Evolutionary conservation across 2,329 filamentous ascomycete species (phyloP), one percentile per base, ranked within the genome.

Genomic region (Claviceps monticola): DNA sequence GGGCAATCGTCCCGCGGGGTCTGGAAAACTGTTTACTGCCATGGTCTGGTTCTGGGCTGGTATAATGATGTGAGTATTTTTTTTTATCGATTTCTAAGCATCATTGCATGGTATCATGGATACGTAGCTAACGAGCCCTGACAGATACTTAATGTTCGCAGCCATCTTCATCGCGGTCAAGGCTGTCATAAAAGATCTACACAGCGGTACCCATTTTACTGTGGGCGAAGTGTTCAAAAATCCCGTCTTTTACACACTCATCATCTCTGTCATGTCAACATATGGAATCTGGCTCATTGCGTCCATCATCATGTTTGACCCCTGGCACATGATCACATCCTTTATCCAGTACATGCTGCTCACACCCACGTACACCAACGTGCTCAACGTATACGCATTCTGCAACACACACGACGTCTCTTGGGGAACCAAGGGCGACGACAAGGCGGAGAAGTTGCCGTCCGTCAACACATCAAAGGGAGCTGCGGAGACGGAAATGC

Each of bases 11-110:
- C 93, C 93, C 7, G 86, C 94, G 61, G 94, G 94, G 47, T 95
- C 89, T 16, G 94, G 93, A 59, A 88, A 82, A 64, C 85, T 94
- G 57, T 98, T 98, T 70, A 86, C 93, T 74, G 86, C 86, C 49
- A 96, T 96, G 87, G 88, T 96, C n/a, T 84, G 89, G 68, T 98
- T 98, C 75, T 98, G 93, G 94, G 88, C 83, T 44, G 75, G 87
- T 55, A 91, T 98, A 64, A 98, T 98, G 87, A 74, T 88, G 76
- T 88, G 77, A 70, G 82, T 74, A 14, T 16, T 23, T 14, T 16
- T 23, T 14, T 26, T n/a, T 34, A 17, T 19, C n/a, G 11, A 42
- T n/a, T 17, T 21, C 5, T 7, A 2, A 8, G 26, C 7, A 8
- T 29, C 26, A 29, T 29, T 29, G 7, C 7, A 29, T 8, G 29